A percentile compares a stretch with the other conserved stretches of the same genome.
These are phyloP conservation scores for Chaetomium sp. DNA, from an alignment of 2,329 filamentous ascomycete genomes.

Conservation along the genomic window DNA sequence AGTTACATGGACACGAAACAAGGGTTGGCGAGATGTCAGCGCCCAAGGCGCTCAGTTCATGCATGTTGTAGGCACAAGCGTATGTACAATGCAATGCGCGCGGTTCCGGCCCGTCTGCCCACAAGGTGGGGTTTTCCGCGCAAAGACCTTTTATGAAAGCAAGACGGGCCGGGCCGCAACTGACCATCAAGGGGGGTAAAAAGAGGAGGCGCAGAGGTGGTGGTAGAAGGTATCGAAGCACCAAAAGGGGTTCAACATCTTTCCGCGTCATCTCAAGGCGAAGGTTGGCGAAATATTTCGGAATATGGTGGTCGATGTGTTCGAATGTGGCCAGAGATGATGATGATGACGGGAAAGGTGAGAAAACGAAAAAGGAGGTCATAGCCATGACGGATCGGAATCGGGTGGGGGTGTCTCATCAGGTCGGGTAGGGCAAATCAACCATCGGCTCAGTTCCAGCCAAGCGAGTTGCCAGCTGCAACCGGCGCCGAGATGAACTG, in stretches of 20 bases:
- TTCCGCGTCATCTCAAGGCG: slow-evolving; percentile 8
- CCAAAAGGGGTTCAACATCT: slow-evolving; percentile 10
- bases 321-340: neutral
- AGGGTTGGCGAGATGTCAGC: too few species aligned
- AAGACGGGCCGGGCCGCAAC: too few species aligned
- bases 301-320: neutral
- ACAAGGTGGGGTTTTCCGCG: too few species aligned
- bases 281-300: slow-evolving; percentile 12
- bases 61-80: too few species aligned
- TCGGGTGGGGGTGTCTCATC: neutral
- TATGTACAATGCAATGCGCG: too few species aligned
- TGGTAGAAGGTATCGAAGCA: slow-evolving; percentile 15
- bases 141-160: too few species aligned
- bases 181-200: too few species aligned
- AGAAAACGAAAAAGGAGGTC: slow-evolving; percentile 2
- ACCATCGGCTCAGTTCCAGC: slow-evolving; percentile 67
- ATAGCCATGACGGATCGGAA: slow-evolving; percentile 17
- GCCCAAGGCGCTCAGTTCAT: too few species aligned
- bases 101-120: too few species aligned
- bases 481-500: slow-evolving; percentile 80
- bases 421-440: neutral
- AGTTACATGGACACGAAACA: too few species aligned
- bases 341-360: neutral
- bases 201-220: too few species aligned
- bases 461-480: slow-evolving; percentile 88